phyloP scores from a whole-genome alignment of 805 yeast genomes.

The Hanseniaspora osmophila region DNA sequence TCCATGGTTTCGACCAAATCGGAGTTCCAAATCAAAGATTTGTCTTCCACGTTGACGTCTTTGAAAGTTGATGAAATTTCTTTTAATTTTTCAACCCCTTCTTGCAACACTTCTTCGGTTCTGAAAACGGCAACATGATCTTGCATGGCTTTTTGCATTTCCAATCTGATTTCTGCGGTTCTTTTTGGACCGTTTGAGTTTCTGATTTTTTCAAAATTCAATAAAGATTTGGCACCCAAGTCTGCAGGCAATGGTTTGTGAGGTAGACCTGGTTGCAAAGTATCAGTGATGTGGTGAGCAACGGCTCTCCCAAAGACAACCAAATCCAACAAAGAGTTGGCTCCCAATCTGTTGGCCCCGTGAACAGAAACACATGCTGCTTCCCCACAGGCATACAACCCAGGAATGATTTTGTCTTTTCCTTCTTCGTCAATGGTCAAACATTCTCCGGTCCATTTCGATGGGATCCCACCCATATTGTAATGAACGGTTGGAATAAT shows the following conservation, averaged over 20 bases:
- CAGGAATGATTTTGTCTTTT: conserved; percentile 82
- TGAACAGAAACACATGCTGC: conserved; percentile 98
- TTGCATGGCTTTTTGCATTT: conserved; percentile 95
- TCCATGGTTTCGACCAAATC: conserved; percentile 93
- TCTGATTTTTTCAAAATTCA: conserved; percentile 79
- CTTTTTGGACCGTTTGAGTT: conserved; percentile 67
- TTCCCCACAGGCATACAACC: conserved; percentile 95
- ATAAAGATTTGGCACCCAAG: conserved; percentile 79
- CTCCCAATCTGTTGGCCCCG: conserved; percentile 98
- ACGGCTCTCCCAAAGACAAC: conserved; percentile 99
- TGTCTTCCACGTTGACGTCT: conserved; percentile 77
- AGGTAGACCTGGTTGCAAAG: conserved; percentile 78
- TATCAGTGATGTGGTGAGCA: conserved; percentile 76
- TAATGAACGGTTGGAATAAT: conserved; percentile 96
- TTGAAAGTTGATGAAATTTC: conserved; percentile 60
- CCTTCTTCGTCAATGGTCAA: conserved; percentile 72
- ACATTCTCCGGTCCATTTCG: conserved; percentile 93
- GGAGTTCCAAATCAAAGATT: conserved; percentile 98
- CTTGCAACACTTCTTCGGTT: conserved; percentile 79
- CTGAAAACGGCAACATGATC: conserved; percentile 94
- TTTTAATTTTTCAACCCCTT: conserved; percentile 71
- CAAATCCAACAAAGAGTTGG: conserved; percentile 88
- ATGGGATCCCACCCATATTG: conserved; percentile 99
- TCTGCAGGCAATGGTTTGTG: conserved; percentile 72
- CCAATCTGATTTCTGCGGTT: conserved; percentile 79